A percentile compares a stretch with the other conserved stretches of the same genome.
Conservation (phyloP, 768 basidiomycete genomes). For the Trametes gibbosa region DNA sequence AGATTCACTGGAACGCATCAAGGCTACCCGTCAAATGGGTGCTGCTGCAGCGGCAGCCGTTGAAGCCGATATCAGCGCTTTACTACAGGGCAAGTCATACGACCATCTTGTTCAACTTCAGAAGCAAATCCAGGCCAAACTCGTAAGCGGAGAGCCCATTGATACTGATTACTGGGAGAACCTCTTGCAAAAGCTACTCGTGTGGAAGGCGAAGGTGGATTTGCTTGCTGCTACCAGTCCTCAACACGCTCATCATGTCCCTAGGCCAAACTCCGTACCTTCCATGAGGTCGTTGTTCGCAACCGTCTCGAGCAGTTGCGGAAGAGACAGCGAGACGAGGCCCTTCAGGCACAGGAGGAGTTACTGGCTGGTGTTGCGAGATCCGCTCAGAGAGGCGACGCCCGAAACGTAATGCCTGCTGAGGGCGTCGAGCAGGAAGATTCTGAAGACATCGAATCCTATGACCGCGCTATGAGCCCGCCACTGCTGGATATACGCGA, state of each 20-base stretch:
- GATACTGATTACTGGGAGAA: conserved; percentile 99
- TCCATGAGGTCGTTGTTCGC: conserved; percentile 95
- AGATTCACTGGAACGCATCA: conserved; percentile 79
- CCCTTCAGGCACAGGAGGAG: conserved; percentile 90
- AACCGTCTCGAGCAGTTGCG: conserved; percentile 96
- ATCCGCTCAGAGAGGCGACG: conserved; percentile 48
- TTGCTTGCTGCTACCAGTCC: not conserved
- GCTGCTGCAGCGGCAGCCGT: conserved; percentile 75
- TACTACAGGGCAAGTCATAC: conserved; percentile 83
- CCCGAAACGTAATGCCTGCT: conserved; percentile 36
- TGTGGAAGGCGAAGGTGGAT: conserved; percentile 92
- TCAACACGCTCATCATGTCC: not conserved
- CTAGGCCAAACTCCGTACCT: conserved; percentile 84
- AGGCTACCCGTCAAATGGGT: conserved; percentile 57
- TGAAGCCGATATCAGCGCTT: conserved; percentile 76
- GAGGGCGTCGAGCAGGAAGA: conserved; percentile 35
- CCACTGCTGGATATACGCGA: conserved; percentile 67
- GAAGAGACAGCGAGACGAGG: conserved; percentile 94
- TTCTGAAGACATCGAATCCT: conserved; percentile 72
- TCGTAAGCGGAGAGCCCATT: conserved; percentile 88
- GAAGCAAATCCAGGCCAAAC: conserved; percentile 81
- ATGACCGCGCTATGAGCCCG: conserved; percentile 86
- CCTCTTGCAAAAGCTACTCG: conserved; percentile 84
- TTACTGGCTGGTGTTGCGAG: conserved; percentile 74
- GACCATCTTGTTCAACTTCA: conserved; percentile 83